Conservation (phyloP, 2,329 filamentous ascomycete genomes). For the Xenosphaeropsis pyriputrescens region DNA sequence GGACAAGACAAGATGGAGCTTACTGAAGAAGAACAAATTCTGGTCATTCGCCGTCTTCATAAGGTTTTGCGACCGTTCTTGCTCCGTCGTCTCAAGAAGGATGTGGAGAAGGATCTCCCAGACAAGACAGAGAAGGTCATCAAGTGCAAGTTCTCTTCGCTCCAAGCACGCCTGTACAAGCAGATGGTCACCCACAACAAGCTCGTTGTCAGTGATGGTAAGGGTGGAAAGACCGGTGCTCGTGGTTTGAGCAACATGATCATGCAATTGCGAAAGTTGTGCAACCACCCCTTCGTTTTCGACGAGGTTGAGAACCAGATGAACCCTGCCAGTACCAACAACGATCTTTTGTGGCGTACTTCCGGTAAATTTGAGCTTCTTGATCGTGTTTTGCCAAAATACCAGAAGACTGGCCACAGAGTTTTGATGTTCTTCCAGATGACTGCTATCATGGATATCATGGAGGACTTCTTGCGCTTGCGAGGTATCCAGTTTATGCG, state of each 20-base stretch:
- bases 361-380: conserved; percentile 95
- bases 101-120: conserved; percentile 95
- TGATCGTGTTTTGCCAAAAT: conserved; percentile 86
- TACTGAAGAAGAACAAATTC: conserved; percentile 97
- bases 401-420: conserved; percentile 78
- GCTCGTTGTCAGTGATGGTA: conserved; percentile 85
- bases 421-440: conserved; percentile 99
- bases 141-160: conserved; percentile 94
- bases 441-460: conserved; percentile 99
- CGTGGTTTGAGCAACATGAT: conserved; percentile 98
- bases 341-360: conserved; percentile 89
- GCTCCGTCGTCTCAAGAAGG: conserved; percentile 95
- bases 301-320: conserved; percentile 97
- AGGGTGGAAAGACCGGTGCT: conserved; percentile 86
- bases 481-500: conserved; percentile 76
- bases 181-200: conserved; percentile 95
- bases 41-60: conserved; percentile 94
- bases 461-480: conserved; percentile 92
- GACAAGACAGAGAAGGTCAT: conserved; percentile 99
- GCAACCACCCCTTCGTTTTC: conserved; percentile 98
- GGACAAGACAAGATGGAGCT: conserved; percentile 98
- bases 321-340: conserved; percentile 78
- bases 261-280: conserved; percentile 97
- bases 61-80: conserved; percentile 96
- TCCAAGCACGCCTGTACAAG: conserved; percentile 90